phyloP scores from a whole-genome alignment of 192 early-diverging fungal genomes.

The Mortierella antarctica region DNA sequence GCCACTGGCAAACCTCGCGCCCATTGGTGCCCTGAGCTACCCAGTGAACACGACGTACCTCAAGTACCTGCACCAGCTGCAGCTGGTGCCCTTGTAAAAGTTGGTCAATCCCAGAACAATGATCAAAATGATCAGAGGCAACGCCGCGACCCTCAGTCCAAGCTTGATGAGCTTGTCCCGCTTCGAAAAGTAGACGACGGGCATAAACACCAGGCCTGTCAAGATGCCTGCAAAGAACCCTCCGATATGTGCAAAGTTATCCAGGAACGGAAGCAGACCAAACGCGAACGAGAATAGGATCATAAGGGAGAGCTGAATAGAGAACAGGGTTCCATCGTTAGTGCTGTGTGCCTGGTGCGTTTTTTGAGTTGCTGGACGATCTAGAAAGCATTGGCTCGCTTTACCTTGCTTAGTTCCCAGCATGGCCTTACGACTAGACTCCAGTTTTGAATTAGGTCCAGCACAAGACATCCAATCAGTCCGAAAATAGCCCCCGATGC shows the following conservation, averaged over 20 bases:
- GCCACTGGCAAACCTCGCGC: background rate
- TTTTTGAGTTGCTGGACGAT: background rate
- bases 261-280: conserved; percentile 80
- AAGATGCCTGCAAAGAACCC: conserved; percentile 76
- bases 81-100: conserved; percentile 63
- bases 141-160: conserved; percentile 46
- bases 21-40: no score
- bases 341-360: background rate
- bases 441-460: conserved; percentile 88
- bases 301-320: conserved; percentile 58
- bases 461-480: conserved; percentile 77
- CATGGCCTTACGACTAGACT: conserved; percentile 68
- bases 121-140: conserved; percentile 54
- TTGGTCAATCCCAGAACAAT: conserved; percentile 55
- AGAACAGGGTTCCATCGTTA: background rate
- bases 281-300: conserved; percentile 75
- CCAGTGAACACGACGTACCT: conserved; percentile 22
- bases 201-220: conserved; percentile 77
- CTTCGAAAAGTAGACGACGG: conserved; percentile 69
- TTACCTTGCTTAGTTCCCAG: conserved; percentile 71
- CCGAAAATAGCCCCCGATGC: conserved; percentile 73
- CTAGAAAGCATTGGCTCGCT: background rate
- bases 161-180: conserved; percentile 50
- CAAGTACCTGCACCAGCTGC: conserved; percentile 72
- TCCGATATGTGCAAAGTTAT: conserved; percentile 91